Evolutionary conservation across 2,329 filamentous ascomycete species (phyloP).

Genomic region (Sporothrix pseudoabietina): DNA sequence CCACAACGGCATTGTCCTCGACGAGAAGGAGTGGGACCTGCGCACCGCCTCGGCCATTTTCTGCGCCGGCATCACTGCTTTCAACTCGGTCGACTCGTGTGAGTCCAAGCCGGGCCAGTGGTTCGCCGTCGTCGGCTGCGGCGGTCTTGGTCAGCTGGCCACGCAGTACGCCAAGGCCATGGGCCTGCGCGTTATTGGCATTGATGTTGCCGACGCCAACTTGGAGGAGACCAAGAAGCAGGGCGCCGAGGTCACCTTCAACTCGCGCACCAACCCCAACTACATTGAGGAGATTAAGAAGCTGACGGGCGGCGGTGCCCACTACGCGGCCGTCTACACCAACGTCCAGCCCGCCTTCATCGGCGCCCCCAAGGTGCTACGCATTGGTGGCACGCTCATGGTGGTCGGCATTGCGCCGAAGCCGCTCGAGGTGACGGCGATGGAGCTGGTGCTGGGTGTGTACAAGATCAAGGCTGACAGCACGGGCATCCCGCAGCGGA

Average conservation of each 20-base stretch:
- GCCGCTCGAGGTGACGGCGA: slow-evolving; percentile 43
- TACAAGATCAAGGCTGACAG: slow-evolving; percentile 48
- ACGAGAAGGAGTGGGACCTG: slow-evolving; percentile 42
- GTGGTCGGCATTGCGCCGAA: slow-evolving; percentile 47
- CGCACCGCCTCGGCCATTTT: slow-evolving; percentile 48
- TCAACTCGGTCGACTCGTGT: slow-evolving; percentile 44
- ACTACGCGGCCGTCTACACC: slow-evolving; percentile 48
- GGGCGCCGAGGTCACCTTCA: slow-evolving; percentile 48
- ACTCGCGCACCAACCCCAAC: slow-evolving; percentile 45
- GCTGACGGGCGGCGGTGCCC: slow-evolving; percentile 46
- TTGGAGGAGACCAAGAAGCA: slow-evolving; percentile 45
- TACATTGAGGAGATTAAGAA: slow-evolving; percentile 47
- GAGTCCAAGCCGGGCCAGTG: slow-evolving; percentile 42
- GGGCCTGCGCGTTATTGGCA: slow-evolving; percentile 47
- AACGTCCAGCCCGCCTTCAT: slow-evolving; percentile 45
- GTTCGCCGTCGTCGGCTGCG: slow-evolving; percentile 48
- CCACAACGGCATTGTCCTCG: slow-evolving; percentile 48
- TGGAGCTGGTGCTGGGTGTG: slow-evolving; percentile 46
- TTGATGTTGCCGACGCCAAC: slow-evolving; percentile 49
- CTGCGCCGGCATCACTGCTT: slow-evolving; percentile 53
- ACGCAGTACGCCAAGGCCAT: slow-evolving; percentile 51
- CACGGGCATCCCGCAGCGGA: slow-evolving; percentile 47
- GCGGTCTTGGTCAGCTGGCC: slow-evolving; percentile 50
- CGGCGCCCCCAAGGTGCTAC: slow-evolving; percentile 43
- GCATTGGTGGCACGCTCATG: slow-evolving; percentile 47